Conservation (phyloP, 108 stramenopile species). For the Mediolabrus comicus region DNA sequence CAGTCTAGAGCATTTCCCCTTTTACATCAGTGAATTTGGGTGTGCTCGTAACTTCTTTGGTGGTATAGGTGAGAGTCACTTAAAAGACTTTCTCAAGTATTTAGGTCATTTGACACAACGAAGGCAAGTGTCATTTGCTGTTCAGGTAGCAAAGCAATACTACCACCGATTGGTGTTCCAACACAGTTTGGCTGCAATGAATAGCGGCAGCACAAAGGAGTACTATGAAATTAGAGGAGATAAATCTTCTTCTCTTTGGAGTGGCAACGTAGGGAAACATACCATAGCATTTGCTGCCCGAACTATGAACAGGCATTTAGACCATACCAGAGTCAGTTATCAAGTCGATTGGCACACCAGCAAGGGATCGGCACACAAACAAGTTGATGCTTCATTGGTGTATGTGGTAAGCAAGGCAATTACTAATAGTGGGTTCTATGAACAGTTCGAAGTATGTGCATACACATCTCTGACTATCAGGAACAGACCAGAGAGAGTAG, state of each 20-base stretch:
- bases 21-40: background rate
- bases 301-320: background rate
- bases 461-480: background rate
- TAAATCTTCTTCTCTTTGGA: too few species aligned
- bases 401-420: background rate
- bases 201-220: background rate
- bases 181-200: background rate
- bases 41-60: conserved; percentile 11
- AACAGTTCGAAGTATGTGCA: background rate
- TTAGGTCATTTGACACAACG: background rate
- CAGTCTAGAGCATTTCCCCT: background rate
- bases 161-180: background rate
- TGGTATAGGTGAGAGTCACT: conserved; percentile 5
- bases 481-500: background rate
- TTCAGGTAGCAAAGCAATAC: conserved; percentile 1
- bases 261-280: background rate
- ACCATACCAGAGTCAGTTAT: background rate
- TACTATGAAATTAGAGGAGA: background rate
- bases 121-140: background rate
- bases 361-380: background rate
- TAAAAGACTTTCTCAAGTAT: conserved; percentile 2
- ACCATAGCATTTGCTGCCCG: background rate
- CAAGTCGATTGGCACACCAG: background rate
- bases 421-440: background rate
- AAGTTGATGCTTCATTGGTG: background rate